These are phyloP conservation scores for Liriodendron chinense DNA, from an alignment of 164 flowering plant species.

Conservation along the genomic window DNA sequence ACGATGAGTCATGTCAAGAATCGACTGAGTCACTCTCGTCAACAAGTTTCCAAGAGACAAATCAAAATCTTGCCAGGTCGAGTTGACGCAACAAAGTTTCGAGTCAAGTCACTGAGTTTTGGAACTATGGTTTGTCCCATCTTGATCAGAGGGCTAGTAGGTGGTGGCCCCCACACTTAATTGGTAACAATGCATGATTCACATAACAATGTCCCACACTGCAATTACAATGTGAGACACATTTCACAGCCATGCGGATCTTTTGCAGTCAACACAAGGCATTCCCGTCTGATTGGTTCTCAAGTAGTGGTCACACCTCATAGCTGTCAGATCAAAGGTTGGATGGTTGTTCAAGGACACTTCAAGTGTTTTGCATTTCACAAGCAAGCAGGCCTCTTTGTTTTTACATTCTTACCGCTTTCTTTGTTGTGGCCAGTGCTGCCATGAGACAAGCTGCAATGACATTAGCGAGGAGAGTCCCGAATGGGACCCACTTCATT, in stretches of 20 bases:
- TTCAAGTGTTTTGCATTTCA: not conserved
- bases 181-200: not conserved
- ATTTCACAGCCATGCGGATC: not conserved
- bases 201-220: not conserved
- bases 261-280: not conserved
- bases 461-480: slow-evolving; percentile 81
- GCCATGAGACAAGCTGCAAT: slow-evolving; percentile 85
- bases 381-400: not conserved
- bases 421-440: slow-evolving; percentile 56
- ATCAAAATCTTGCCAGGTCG: not conserved
- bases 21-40: not conserved
- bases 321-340: not conserved
- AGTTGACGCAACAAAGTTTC: no score
- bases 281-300: no score
- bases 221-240: not conserved
- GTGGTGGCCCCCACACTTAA: not conserved
- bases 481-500: slow-evolving; percentile 84
- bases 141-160: not conserved
- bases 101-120: no score
- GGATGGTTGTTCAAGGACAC: not conserved
- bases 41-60: not conserved
- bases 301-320: not conserved
- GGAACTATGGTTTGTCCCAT: not conserved
- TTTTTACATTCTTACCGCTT: slow-evolving; percentile 43
- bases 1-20: no score